Percentiles rank a stretch among this genome's conserved stretches.
Conservation (phyloP, 2,329 filamentous ascomycete genomes). For the Aspergillus puulaauensis region DNA sequence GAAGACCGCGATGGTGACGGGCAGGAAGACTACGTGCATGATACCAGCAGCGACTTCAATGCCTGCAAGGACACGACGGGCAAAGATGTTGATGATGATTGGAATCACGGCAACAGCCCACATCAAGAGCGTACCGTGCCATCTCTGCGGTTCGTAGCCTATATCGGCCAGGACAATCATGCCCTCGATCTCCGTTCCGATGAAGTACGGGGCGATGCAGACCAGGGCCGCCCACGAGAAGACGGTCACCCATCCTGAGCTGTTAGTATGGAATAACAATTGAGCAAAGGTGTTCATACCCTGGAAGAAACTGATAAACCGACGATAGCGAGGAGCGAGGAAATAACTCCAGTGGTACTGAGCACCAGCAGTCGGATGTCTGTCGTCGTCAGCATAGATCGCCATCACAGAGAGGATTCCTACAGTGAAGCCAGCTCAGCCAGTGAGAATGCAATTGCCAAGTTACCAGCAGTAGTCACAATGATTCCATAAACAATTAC, state of each 20-base stretch:
- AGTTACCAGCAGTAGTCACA: conserved; percentile 30
- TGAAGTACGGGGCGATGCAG: conserved; percentile 26
- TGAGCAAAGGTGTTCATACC: background rate
- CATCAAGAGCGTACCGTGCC: conserved; percentile 49
- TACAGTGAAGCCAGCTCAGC: conserved; percentile 42
- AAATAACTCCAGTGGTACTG: conserved; percentile 39
- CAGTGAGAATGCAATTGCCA: conserved; percentile 36
- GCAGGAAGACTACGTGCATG: conserved; percentile 26
- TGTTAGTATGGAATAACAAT: background rate
- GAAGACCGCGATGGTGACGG: conserved; percentile 19
- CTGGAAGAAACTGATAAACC: conserved; percentile 25
- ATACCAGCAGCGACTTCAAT: conserved; percentile 16
- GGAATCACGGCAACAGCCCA: conserved; percentile 49
- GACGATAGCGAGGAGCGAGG: conserved; percentile 22
- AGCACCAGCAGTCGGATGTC: conserved; percentile 25
- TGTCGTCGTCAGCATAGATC: conserved; percentile 15
- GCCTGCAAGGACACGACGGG: conserved; percentile 11
- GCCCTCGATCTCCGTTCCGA: conserved; percentile 36
- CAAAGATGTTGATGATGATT: conserved; percentile 52
- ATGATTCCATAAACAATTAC: conserved; percentile 37
- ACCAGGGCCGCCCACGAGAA: conserved; percentile 30
- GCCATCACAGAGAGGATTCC: background rate
- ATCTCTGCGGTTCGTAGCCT: conserved; percentile 23
- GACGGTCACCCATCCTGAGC: conserved; percentile 20
- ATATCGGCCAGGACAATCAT: conserved; percentile 31